Base-by-base conservation (phyloP, 176 grass and related monocot species). In the Triticum monococcum region DNA sequence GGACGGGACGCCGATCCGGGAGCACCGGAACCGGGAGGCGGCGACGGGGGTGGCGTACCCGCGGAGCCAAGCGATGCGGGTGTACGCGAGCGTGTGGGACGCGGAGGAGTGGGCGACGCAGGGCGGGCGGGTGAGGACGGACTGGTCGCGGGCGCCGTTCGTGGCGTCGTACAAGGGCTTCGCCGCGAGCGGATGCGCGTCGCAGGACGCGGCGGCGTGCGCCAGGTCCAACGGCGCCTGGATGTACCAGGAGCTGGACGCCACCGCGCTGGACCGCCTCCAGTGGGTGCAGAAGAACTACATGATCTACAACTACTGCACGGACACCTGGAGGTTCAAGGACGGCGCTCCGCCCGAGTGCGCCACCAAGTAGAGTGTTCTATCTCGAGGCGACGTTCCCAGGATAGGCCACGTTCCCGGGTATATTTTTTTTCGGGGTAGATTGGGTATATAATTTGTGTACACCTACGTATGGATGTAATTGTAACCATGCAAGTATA, bases 271-370 rank as follows among this genome's bases (percentile, higher is more conserved):
- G 61, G 60, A 77, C 50, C 78, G 67, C 33, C 88, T 98, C 35
- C 62, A 18, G 5, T 18, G 22, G 64, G 91, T 68, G 79, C 91
- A 92, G 84, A 81, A 43, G 9, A 93, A 65, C 59, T 92, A 92
- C 25, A 98, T 98, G 93, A 92, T 95, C 65, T 98, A 98, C 13
- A 90, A 98, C 73, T 98, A 98, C 80, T 98, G 96, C 81, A 43
- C 91, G 0, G 96, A 98, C 64, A 78, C 82, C 11, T 76, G 63
- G 16, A 82, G 96, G 75, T 98, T 95, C 68, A 81, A 77, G 13
- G 91, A 88, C 76, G 96, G 93, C 1, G 32, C 80, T 28, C 93
- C 96, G 30, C 86, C 86, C 8, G 96, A 98, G 86, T 98, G 93
- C 93, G 14, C 83, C 12, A 79, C 81, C 24, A 89, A 78, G 56